phyloP scores from a whole-genome alignment of 2,329 filamentous ascomycete genomes.

The Fusarium newnesense region DNA sequence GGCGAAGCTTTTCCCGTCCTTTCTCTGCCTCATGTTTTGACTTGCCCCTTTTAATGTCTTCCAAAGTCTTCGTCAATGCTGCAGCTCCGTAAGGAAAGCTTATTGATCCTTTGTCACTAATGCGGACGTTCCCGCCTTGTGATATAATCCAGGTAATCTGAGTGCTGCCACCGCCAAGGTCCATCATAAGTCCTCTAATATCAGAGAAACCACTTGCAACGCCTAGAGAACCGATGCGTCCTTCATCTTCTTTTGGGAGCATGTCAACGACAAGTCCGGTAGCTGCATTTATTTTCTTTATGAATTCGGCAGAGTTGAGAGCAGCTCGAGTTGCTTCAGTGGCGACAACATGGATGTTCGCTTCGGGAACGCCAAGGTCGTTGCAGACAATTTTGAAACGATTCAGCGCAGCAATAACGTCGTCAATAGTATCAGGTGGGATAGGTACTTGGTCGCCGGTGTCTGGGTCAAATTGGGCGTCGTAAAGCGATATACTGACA shows the following conservation, averaged over 20 bases:
- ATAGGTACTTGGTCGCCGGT: slow-evolving; percentile 18
- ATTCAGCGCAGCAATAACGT: slow-evolving; percentile 19
- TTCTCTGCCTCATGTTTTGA: slow-evolving; percentile 23
- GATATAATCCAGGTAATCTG: slow-evolving; percentile 30
- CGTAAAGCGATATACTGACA: slow-evolving; percentile 28
- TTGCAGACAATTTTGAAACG: slow-evolving; percentile 23
- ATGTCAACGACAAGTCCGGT: slow-evolving; percentile 13
- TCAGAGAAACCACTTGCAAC: slow-evolving; percentile 25
- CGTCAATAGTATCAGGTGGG: slow-evolving; percentile 7
- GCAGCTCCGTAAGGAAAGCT: slow-evolving; percentile 27
- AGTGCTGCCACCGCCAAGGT: slow-evolving; percentile 26
- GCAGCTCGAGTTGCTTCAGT: slow-evolving; percentile 26
- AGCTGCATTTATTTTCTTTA: background rate
- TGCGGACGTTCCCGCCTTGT: slow-evolving; percentile 20
- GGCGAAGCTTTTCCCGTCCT: background rate
- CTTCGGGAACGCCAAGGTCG: slow-evolving; percentile 10
- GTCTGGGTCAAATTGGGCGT: slow-evolving; percentile 26
- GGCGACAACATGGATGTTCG: slow-evolving; percentile 18
- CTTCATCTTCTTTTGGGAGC: slow-evolving; percentile 26
- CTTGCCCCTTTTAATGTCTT: slow-evolving; percentile 9
- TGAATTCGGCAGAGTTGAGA: slow-evolving; percentile 23
- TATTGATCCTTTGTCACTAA: slow-evolving; percentile 22
- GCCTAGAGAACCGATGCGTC: slow-evolving; percentile 17
- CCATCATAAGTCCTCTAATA: slow-evolving; percentile 26
- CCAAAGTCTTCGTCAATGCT: slow-evolving; percentile 17